Evolutionary conservation across 139 green algal species (phyloP), one percentile per base, ranked within the genome.

Genomic region (Chlorella sp.): DNA sequence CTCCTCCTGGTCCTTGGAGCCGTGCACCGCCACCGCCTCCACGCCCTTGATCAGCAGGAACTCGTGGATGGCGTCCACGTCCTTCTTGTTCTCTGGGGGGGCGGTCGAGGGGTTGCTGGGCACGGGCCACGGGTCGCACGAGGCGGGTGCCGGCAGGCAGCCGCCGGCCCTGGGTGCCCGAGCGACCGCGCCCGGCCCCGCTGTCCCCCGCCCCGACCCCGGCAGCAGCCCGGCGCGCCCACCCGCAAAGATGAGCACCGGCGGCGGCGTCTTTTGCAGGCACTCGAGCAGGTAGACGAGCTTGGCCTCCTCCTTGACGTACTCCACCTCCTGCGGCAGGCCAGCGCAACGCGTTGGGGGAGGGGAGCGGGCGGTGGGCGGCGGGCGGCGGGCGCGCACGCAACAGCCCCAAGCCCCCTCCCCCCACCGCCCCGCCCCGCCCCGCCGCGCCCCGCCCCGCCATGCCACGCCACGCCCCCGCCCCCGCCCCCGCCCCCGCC

Each of bases 281-380:
- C 91, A 97, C 81, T 98, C 92, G 31, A 98, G 90, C 79, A 99
- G 87, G 87, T 97, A 95, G 27, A 87, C 80, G 64, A 99, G 91
- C 88, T 98, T 98, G 62, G 89, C 90, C 81, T 98, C 96, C 77
- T 97, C 87, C 85, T 99, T 99, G 12, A 99, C 96, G 67, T 98
- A 99, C 86, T 99, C 96, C 55, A 99, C 94, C 87, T 99, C 95
- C 89, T 94, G 87, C 72, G 14, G 65, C 4, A 38, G 61, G 15
- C n/a, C n/a, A n/a, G n/a, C n/a, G n/a, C n/a, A n/a, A n/a, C n/a
- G n/a, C n/a, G n/a, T n/a, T n/a, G n/a, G n/a, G n/a, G n/a, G n/a
- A n/a, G n/a, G n/a, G n/a, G n/a, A n/a, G n/a, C n/a, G n/a, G n/a
- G n/a, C n/a, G n/a, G n/a, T n/a, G n/a, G n/a, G n/a, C n/a, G n/a